Evolutionary conservation across 345 rosid genomes (phyloP).

Genomic region (Gossypium stocksii): DNA sequence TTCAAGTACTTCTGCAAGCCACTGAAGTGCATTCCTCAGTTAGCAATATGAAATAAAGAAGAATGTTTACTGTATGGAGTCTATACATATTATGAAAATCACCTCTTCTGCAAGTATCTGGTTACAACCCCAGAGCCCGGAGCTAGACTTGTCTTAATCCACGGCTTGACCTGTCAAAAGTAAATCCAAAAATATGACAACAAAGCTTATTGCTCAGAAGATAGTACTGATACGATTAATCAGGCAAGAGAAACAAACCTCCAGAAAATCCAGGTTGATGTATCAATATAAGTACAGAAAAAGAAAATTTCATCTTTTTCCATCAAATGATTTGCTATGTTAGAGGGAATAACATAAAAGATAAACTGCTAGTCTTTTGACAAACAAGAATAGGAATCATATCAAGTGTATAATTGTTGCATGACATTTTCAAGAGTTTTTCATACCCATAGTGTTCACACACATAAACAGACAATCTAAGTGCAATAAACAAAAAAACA

Average conservation of each 20-base stretch:
- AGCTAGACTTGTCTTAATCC: constrained; percentile 92
- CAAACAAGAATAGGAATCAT: not conserved
- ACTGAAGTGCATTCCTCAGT: constrained; percentile 31
- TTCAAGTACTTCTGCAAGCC: constrained; percentile 78
- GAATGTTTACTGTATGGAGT: not conserved
- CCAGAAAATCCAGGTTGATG: not conserved
- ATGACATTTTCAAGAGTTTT: not conserved
- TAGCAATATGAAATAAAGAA: constrained; percentile 8
- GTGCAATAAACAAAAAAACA: not conserved
- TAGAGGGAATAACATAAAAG: not conserved
- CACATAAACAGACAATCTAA: not conserved
- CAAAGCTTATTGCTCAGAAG: not conserved
- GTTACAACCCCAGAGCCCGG: constrained; percentile 97
- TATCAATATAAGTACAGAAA: not conserved
- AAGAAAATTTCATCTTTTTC: not conserved
- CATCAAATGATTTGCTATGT: not conserved
- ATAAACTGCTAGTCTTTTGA: not conserved
- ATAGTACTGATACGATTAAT: not conserved
- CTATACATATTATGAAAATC: not conserved
- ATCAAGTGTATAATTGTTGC: not conserved
- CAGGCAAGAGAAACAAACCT: not conserved
- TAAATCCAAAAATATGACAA: not conserved
- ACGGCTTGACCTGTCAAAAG: constrained; percentile 65
- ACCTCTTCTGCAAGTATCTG: constrained; percentile 75
- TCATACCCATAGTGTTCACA: not conserved